phyloP scores from a whole-genome alignment of 2,329 filamentous ascomycete genomes.

The Didymella lethalis region DNA sequence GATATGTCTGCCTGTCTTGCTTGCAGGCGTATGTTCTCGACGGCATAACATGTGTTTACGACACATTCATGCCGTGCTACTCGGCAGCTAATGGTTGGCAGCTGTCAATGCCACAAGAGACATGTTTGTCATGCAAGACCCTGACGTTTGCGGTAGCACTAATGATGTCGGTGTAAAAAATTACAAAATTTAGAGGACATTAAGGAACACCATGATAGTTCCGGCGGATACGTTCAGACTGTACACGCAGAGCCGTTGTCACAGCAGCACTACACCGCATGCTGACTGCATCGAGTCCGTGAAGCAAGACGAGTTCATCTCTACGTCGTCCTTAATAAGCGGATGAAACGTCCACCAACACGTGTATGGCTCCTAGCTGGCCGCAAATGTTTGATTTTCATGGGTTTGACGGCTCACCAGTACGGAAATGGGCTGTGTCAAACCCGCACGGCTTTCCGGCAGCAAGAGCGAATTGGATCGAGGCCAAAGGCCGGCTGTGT shows the following conservation, averaged over 20 bases:
- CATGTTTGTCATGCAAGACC: constrained; percentile 16
- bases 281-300: constrained; percentile 13
- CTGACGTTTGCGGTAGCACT: constrained; percentile 3
- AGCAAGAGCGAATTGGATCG: constrained; percentile 14
- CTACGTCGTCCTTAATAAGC: constrained; percentile 16
- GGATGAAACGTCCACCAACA: constrained; percentile 17
- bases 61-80: constrained; percentile 15
- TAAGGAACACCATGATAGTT: constrained; percentile 3
- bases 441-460: constrained; percentile 16
- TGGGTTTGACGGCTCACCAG: constrained; percentile 7
- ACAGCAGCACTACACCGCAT: constrained; percentile 16
- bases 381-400: constrained; percentile 11
- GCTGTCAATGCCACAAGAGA: constrained; percentile 13
- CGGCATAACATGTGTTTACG: constrained; percentile 14
- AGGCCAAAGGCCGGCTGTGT: constrained; percentile 16
- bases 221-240: constrained; percentile 7
- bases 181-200: background rate
- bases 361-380: constrained; percentile 9
- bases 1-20: background rate
- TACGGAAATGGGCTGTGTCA: constrained; percentile 15
- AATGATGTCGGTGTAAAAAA: constrained; percentile 7
- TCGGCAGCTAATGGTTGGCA: constrained; percentile 13
- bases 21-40: constrained; percentile 3
- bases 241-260: constrained; percentile 4
- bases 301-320: constrained; percentile 10